These are phyloP conservation scores for Powellomyces hirtus DNA, from an alignment of 192 early-diverging fungal species.

Conservation along the genomic window DNA sequence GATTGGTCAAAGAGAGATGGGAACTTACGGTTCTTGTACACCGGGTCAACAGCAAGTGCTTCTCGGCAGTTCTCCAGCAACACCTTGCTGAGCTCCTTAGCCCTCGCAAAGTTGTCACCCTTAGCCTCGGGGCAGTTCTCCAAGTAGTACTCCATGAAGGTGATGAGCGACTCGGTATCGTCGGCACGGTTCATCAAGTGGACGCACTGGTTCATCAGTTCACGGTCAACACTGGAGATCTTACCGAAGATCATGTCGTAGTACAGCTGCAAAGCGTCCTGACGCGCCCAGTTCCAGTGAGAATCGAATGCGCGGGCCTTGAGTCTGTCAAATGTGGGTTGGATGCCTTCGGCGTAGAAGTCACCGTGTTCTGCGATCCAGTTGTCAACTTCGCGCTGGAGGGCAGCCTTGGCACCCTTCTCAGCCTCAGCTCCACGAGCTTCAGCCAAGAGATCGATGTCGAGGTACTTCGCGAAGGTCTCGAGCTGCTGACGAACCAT, in stretches of 20 bases:
- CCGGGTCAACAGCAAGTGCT: conserved; percentile 71
- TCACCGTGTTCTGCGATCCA: conserved; percentile 93
- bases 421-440: conserved; percentile 47
- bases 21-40: conserved; percentile 82
- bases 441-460: conserved; percentile 73
- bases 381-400: conserved; percentile 83
- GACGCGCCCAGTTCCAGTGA: conserved; percentile 96
- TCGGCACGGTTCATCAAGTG: conserved; percentile 91
- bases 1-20: neutral
- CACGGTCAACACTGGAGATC: conserved; percentile 83
- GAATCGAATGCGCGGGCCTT: conserved; percentile 92
- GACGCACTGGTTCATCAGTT: conserved; percentile 85
- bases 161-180: conserved; percentile 59
- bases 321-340: conserved; percentile 74
- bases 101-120: conserved; percentile 80
- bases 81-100: conserved; percentile 75
- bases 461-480: conserved; percentile 77
- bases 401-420: conserved; percentile 57
- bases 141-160: conserved; percentile 87
- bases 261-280: conserved; percentile 81
- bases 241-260: conserved; percentile 93
- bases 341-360: conserved; percentile 85
- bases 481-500: conserved; percentile 77
- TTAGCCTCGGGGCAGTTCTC: conserved; percentile 71
- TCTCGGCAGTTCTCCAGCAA: conserved; percentile 89